These are phyloP conservation scores for Mollisia scopiformis DNA, from an alignment of 2,329 filamentous ascomycete species.

Conservation along the genomic window DNA sequence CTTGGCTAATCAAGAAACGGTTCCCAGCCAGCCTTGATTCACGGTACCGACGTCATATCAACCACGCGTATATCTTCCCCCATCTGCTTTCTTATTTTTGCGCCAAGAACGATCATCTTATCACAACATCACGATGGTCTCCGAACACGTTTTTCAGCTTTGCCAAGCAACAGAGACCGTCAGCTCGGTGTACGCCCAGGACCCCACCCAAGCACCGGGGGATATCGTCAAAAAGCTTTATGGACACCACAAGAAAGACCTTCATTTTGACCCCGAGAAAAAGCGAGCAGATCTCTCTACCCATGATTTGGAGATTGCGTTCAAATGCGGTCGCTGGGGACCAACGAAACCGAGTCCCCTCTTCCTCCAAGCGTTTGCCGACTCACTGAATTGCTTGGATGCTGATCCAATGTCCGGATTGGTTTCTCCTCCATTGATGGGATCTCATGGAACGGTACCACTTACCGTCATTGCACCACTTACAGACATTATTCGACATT, in stretches of 20 bases:
- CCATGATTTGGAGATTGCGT: constrained; percentile 56
- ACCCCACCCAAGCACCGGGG: constrained; percentile 55
- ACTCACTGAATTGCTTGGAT: too few species aligned
- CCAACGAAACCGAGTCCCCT: constrained; percentile 63
- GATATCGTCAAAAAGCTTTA: constrained; percentile 62
- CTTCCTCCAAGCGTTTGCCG: constrained; percentile 69
- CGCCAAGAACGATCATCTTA: too few species aligned
- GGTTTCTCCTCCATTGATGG: constrained; percentile 61
- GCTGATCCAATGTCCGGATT: too few species aligned
- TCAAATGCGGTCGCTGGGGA: constrained; percentile 70
- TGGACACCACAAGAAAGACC: constrained; percentile 31
- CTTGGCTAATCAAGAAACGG: too few species aligned
- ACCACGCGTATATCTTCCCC: too few species aligned
- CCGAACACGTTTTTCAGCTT: constrained; percentile 51
- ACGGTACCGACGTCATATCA: too few species aligned
- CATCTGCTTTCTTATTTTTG: too few species aligned
- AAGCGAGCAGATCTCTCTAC: constrained; percentile 22
- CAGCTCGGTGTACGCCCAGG: constrained; percentile 56
- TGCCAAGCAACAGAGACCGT: constrained; percentile 58
- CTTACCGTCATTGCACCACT: constrained; percentile 72
- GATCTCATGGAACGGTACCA: constrained; percentile 65
- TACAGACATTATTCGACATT: constrained; percentile 76
- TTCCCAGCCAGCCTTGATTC: too few species aligned
- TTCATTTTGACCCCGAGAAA: constrained; percentile 28
- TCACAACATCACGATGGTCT: too few species aligned